Conservation (phyloP, 106 monocot species). For the Posidonia australis region DNA sequence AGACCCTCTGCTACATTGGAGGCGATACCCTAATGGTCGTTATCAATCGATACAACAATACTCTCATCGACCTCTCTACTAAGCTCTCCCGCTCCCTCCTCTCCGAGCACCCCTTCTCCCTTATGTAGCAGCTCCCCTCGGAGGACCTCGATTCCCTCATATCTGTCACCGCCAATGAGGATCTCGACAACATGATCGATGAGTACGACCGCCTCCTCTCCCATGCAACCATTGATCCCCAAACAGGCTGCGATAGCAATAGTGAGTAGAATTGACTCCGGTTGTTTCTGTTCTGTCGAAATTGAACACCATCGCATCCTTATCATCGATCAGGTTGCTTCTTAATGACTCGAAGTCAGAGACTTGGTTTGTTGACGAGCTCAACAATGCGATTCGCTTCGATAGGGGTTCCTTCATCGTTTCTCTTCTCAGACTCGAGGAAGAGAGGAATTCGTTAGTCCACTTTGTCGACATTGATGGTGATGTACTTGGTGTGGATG, state of each 20-base stretch:
- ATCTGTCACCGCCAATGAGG: constrained; percentile 87
- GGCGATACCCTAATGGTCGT: constrained; percentile 87
- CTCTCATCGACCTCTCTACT: constrained; percentile 53
- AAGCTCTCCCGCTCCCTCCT: constrained; percentile 68
- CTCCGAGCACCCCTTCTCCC: constrained; percentile 35
- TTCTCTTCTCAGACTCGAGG: constrained; percentile 68
- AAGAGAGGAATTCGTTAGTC: constrained; percentile 12
- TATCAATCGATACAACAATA: constrained; percentile 47
- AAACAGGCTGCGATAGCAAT: not conserved
- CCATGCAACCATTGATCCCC: constrained; percentile 1
- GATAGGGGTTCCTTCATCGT: constrained; percentile 31
- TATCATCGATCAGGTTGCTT: constrained; percentile 50
- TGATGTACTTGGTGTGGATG: too few relatives aligned
- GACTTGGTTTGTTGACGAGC: constrained; percentile 81
- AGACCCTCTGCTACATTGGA: constrained; percentile 86
- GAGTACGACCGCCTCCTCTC: constrained; percentile 69
- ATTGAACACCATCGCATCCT: constrained; percentile 31
- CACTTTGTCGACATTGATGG: too few relatives aligned
- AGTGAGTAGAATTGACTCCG: constrained; percentile 37
- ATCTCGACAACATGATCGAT: constrained; percentile 96
- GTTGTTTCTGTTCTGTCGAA: constrained; percentile 69
- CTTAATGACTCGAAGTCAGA: constrained; percentile 83
- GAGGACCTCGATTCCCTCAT: constrained; percentile 97
- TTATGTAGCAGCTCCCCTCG: constrained; percentile 94
- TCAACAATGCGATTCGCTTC: constrained; percentile 52